Base-by-base conservation (phyloP, 345 rosid species). In the Lumnitzera racemosa region DNA sequence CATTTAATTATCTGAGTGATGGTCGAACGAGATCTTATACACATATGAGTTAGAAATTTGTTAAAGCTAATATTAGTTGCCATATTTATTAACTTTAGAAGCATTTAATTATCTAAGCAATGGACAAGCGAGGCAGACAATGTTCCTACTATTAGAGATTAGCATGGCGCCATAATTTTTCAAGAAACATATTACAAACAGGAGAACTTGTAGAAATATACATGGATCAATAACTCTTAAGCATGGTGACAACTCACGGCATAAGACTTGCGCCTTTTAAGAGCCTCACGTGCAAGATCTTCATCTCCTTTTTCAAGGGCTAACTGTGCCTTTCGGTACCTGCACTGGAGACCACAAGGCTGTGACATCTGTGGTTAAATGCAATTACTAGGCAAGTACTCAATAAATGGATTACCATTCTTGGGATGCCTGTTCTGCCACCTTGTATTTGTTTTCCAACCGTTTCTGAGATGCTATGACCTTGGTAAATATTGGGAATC, bases 241-340 rank as follows among this genome's bases (percentile, higher is more conserved):
- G 43, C 5, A 36, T 4, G 43, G 43, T 36, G 24, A 6, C 29
- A 52, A 58, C 90, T 80, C 76, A 87, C 95, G 27, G 87, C 78
- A 81, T 63, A 79, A 51, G 91, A 77, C 71, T 87, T 87, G 20
- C 95, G 88, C 66, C 95, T 79, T 76, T 87, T 87, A 29, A 87
- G 86, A 49, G 91, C 91, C 74, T 84, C 95, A 51, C 95, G 89
- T 61, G 95, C 95, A 58, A 87, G 90, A 80, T 82, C 91, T 74
- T 87, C 95, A 48, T 87, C 87, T 54, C 95, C 95, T 72, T 78
- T 87, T 50, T 79, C 76, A 61, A 87, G 91, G 69, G 95, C 91
- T 54, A 87, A 73, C 53, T 87, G 90, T 63, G 91, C 95, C 68
- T 76, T 84, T 5, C 85, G 87, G 57, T 87, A 87, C 95, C 95